phyloP scores from a whole-genome alignment of 108 stramenopile genomes.

The Thalassiosira profunda region DNA sequence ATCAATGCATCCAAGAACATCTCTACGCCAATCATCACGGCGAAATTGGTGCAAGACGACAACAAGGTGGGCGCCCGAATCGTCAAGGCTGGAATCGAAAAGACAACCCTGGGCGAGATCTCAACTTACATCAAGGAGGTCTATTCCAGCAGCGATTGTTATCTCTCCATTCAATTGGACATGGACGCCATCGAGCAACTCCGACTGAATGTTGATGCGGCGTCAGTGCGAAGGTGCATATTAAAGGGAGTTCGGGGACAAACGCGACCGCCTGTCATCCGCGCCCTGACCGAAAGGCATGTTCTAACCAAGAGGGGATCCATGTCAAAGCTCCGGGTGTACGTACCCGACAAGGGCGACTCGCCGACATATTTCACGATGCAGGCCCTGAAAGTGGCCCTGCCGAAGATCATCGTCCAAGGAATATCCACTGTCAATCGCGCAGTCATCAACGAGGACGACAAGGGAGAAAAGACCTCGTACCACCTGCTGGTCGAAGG shows the following conservation, averaged over 20 bases:
- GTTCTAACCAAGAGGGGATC: constrained; percentile 76
- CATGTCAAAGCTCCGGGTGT: constrained; percentile 81
- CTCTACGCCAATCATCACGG: constrained; percentile 99
- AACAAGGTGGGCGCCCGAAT: constrained; percentile 93
- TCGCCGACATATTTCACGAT: constrained; percentile 84
- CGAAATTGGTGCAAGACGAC: constrained; percentile 84
- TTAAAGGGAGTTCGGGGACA: constrained; percentile 74
- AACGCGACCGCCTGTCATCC: constrained; percentile 79
- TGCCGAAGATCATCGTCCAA: constrained; percentile 96
- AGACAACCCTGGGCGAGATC: constrained; percentile 96
- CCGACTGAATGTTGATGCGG: constrained; percentile 91
- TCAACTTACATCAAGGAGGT: constrained; percentile 95
- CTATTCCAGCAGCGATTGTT: constrained; percentile 78
- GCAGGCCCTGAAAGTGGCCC: constrained; percentile 92
- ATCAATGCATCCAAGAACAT: constrained; percentile 98
- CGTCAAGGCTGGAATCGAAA: constrained; percentile 98
- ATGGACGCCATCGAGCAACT: constrained; percentile 89
- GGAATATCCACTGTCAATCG: constrained; percentile 95
- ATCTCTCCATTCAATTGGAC: constrained; percentile 95
- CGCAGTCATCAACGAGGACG: constrained; percentile 97
- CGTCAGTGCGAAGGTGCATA: constrained; percentile 81
- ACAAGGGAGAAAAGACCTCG: constrained; percentile 63
- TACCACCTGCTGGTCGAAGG: constrained; percentile 98
- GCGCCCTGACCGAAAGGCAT: constrained; percentile 71
- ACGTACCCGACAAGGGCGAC: constrained; percentile 77